These are phyloP conservation scores for Phytophthora uliginosa DNA, from an alignment of 352 stramenopile species.

Conservation along the genomic window DNA sequence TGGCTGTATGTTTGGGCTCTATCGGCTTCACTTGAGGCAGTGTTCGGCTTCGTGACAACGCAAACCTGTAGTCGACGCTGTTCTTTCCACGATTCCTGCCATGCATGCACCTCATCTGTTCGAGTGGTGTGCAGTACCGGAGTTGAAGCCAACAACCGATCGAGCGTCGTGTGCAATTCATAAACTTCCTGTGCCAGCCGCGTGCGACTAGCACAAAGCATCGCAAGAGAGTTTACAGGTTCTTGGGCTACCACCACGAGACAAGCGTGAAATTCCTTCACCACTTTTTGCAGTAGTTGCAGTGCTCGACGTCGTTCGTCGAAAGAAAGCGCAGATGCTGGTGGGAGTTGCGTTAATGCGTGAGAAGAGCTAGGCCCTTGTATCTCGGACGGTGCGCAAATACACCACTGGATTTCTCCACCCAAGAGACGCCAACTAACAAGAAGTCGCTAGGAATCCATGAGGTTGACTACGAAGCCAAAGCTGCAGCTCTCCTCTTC, in stretches of 20 bases:
- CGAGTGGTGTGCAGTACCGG: slow-evolving; percentile 7
- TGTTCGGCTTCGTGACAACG: neutral
- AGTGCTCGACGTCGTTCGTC: slow-evolving; percentile 5
- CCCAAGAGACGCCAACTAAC: neutral
- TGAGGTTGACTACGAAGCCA: slow-evolving; percentile 1
- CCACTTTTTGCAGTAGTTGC: slow-evolving; percentile 2
- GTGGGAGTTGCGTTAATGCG: neutral
- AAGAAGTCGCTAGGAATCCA: neutral
- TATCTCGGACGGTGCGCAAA: slow-evolving; percentile 6
- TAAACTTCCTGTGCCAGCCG: slow-evolving; percentile 15
- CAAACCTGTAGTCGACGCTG: slow-evolving; percentile 14
- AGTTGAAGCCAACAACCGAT: slow-evolving; percentile 10
- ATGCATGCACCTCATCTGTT: slow-evolving; percentile 14
- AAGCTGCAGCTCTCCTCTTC: slow-evolving; percentile 12
- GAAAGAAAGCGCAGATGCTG: slow-evolving; percentile 1
- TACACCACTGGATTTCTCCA: slow-evolving; percentile 2
- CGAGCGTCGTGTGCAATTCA: slow-evolving; percentile 5
- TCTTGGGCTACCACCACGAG: slow-evolving; percentile 19
- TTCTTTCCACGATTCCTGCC: slow-evolving; percentile 13
- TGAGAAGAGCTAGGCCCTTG: neutral
- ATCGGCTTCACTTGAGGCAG: neutral
- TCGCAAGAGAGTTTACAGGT: slow-evolving; percentile 3
- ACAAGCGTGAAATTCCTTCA: slow-evolving; percentile 17
- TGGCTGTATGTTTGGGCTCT: too few species aligned
- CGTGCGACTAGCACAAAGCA: slow-evolving; percentile 20